Conservation (phyloP, 176 grass and related monocot species). For the Ensete ventricosum region DNA sequence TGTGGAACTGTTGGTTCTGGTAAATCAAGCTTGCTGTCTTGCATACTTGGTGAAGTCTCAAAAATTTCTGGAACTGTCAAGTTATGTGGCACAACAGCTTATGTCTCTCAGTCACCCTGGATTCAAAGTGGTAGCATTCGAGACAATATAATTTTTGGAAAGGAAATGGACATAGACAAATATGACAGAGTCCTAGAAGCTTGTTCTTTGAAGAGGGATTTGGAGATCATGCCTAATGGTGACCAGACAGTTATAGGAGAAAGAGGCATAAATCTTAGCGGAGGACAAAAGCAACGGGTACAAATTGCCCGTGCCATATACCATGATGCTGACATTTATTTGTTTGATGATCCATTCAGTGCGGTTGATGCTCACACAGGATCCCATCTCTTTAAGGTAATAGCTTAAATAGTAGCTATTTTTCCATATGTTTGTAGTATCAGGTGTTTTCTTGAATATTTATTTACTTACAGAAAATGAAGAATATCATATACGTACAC, state of each 20-base stretch:
- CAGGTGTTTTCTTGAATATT: neutral
- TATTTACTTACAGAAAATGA: too few relatives aligned
- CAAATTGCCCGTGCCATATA: constrained; percentile 66
- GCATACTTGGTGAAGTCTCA: constrained; percentile 60
- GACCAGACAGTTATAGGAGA: constrained; percentile 71
- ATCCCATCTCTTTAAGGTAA: constrained; percentile 57
- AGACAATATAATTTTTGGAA: constrained; percentile 51
- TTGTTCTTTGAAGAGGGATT: constrained; percentile 49
- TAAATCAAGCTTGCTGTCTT: constrained; percentile 72
- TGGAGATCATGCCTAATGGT: constrained; percentile 43
- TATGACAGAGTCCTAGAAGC: constrained; percentile 42
- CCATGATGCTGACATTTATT: constrained; percentile 56
- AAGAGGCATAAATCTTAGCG: constrained; percentile 71
- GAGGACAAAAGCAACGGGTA: constrained; percentile 59
- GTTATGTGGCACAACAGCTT: constrained; percentile 46
- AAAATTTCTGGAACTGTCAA: constrained; percentile 51
- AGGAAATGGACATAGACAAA: constrained; percentile 29
- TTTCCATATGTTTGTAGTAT: neutral
- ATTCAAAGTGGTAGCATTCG: constrained; percentile 58
- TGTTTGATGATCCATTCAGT: constrained; percentile 83
- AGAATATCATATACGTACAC: too few relatives aligned
- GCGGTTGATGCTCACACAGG: constrained; percentile 61
- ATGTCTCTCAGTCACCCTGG: constrained; percentile 63
- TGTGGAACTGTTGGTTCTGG: constrained; percentile 76
- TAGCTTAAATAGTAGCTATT: neutral